Evolutionary conservation across 192 early-diverging fungal genomes (phyloP), one percentile per base, ranked within the genome.

Genomic region (Rhizoclosmatium globosum): DNA sequence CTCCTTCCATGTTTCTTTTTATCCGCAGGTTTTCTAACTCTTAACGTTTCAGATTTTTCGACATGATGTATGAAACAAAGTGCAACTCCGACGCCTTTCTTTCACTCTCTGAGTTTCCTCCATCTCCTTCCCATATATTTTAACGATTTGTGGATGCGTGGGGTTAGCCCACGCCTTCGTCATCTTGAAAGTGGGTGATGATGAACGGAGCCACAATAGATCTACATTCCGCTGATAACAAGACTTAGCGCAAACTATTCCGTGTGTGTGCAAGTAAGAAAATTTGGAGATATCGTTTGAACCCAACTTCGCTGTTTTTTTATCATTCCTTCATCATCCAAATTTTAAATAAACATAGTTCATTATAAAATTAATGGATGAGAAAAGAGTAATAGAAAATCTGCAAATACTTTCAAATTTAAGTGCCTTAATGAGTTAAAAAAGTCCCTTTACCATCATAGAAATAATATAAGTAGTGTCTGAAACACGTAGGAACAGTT

Each of bases 191-290:
- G 50, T 53, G 6, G 50, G 17, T 53, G 50, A 53, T 17, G 50
- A 53, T 53, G 50, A 53, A 53, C 50, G 50, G 50, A 53, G 50
- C 50, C 50, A 53, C 50, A 53, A 53, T 53, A 53, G 50, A 53
- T 13, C 17, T 7, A 53, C 17, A 13, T 53, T 53, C 9, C 17
- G 0, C 9, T 17, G 9, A 53, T 53, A 13, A 53, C 50, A 53
- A 53, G 50, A 53, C 50, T 17, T 17, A 15, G 9, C 17, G 9
- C 9, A 53, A 53, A 13, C 50, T 17, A 13, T 53, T 13, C 6
- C 6, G 50, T 53, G 50, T 53, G 6, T 53, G 50, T 53, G 6
- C 17, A 17, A 17, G 50, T 53, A 53, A 53, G 50, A 53, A 53
- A 53, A 53, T 17, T 53, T 53, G 6, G 50, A 17, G 6, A 53